Conservation (phyloP, 2,329 filamentous ascomycete genomes). For the Pseudocercospora cruenta region DNA sequence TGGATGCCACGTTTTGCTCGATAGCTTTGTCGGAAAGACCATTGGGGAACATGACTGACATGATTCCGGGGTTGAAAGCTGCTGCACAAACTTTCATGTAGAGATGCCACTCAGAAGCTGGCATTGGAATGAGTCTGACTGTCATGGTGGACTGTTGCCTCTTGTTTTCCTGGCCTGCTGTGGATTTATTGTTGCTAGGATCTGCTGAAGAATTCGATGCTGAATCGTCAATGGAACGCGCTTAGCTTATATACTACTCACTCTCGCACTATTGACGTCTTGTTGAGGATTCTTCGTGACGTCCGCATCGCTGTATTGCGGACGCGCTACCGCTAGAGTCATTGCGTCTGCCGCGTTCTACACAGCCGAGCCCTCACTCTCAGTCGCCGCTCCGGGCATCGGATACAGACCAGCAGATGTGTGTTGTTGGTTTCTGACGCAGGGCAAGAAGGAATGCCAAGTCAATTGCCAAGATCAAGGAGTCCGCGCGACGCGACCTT, state of each 20-base stretch:
- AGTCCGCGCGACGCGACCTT: too few species aligned
- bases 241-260: neutral
- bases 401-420: too few species aligned
- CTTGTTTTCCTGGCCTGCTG: neutral
- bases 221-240: neutral
- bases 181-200: too few species aligned
- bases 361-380: too few species aligned
- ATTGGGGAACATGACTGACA: conserved; percentile 36
- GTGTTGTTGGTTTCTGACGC: neutral
- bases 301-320: too few species aligned
- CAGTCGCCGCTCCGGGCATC: too few species aligned
- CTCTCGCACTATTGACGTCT: neutral
- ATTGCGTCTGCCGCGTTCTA: neutral
- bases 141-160: conserved; percentile 27
- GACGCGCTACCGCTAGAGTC: neutral
- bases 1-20: conserved; percentile 14
- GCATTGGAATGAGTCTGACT: conserved; percentile 34
- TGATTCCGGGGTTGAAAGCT: conserved; percentile 36
- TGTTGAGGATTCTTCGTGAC: neutral
- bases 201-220: neutral
- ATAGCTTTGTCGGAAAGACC: conserved; percentile 28
- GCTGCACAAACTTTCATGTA: conserved; percentile 30
- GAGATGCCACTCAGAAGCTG: conserved; percentile 29
- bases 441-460: neutral
- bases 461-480: neutral